Base-by-base conservation (phyloP, 176 grass and related monocot species). In the Triticum turgidum region DNA sequence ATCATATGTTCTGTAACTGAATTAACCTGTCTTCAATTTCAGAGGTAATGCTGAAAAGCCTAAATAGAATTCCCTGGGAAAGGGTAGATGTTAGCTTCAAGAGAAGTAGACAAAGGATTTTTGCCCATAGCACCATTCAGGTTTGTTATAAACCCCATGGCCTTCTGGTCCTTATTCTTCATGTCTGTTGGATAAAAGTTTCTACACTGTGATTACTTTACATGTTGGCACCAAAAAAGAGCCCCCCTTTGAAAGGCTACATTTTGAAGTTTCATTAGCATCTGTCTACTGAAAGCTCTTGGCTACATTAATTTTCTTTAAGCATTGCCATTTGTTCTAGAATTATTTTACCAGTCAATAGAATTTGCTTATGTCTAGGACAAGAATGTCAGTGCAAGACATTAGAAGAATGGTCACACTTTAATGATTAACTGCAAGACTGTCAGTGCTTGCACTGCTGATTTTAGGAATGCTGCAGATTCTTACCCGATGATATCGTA, bases 41-140 rank as follows among this genome's bases (percentile, higher is more conserved):
- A 98, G 97, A 94, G 61, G 87, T 87, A 61, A 98, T 96, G 90
- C 93, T 94, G 69, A 92, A 86, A 85, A 80, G 86, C 84, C 83
- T 98, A 44, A 96, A 96, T 65, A 92, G 94, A 91, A 78, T 93
- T 90, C 85, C 90, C 13, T 98, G 94, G 94, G 97, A 98, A 94
- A 96, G 97, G 76, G 84, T 98, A 74, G 91, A 96, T 85, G 92
- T 98, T 82, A 94, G 97, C 84, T 98, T 98, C 87, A 89, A 83
- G 58, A 96, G 91, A 89, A 94, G 90, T 38, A 87, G 49, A 81
- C 97, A 96, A 77, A 94, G 74, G 71, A 24, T 98, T 91, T 92
- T 98, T 34, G 96, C 96, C 65, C 96, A 98, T 65, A 94, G 88
- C 88, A 94, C 96, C 11, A 98, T 98, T 87, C 93, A 96, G 96